phyloP scores from a whole-genome alignment of 306 rosid species.

The Acacia melanoxylon region DNA sequence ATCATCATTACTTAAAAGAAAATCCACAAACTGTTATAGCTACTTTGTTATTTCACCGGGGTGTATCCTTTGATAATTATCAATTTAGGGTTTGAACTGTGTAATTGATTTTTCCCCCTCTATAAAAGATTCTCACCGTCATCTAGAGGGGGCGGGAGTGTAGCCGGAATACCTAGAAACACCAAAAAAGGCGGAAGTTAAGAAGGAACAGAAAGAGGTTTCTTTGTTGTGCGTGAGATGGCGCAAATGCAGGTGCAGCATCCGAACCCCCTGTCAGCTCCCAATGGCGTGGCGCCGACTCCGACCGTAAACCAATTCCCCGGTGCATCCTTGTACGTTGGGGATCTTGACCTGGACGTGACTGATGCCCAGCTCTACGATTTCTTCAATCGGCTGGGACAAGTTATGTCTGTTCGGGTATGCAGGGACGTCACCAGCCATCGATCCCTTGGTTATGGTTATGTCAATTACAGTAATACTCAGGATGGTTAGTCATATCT shows the following conservation, averaged over 20 bases:
- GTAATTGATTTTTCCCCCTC: not conserved
- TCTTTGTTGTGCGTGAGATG: slow-evolving; percentile 30
- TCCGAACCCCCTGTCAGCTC: slow-evolving; percentile 31
- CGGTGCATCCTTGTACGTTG: slow-evolving; percentile 67
- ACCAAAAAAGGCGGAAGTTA: not conserved
- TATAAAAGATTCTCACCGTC: not conserved
- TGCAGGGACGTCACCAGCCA: slow-evolving; percentile 67
- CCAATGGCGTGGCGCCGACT: slow-evolving; percentile 36
- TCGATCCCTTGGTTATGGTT: slow-evolving; percentile 77
- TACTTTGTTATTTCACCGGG: not conserved
- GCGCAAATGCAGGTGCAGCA: slow-evolving; percentile 81
- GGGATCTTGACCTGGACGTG: slow-evolving; percentile 65
- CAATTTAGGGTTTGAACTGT: not conserved
- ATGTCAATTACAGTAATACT: slow-evolving; percentile 63
- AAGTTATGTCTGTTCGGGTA: slow-evolving; percentile 67
- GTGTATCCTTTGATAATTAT: not conserved
- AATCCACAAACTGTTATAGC: slow-evolving; percentile 10
- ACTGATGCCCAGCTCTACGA: slow-evolving; percentile 72
- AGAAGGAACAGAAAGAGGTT: not conserved
- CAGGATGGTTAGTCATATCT: slow-evolving; percentile 55
- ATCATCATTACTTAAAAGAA: not conserved
- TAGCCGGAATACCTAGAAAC: not conserved
- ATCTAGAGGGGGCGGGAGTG: not conserved
- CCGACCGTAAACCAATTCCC: slow-evolving; percentile 45
- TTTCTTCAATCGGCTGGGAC: slow-evolving; percentile 60